These are phyloP conservation scores for Penicillium sp. DNA, from an alignment of 2,329 filamentous ascomycete species.

Conservation along the genomic window DNA sequence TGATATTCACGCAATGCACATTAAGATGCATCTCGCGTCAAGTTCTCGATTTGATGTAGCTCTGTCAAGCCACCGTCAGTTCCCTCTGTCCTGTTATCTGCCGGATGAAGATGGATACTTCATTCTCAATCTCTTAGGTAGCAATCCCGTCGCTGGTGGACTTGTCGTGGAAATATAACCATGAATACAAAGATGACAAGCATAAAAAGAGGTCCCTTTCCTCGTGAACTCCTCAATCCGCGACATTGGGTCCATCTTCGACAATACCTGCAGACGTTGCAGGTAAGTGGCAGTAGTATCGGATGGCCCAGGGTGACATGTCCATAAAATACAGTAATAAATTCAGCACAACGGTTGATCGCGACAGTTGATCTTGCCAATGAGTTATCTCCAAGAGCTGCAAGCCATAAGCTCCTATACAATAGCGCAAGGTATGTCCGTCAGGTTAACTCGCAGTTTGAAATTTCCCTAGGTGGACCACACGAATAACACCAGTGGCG, in stretches of 20 bases:
- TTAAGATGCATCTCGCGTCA: not conserved
- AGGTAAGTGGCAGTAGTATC: not conserved
- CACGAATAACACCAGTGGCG: not conserved
- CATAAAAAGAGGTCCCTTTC: not conserved
- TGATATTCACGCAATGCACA: not conserved
- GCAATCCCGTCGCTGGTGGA: not conserved
- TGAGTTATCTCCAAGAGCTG: not conserved
- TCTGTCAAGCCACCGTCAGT: not conserved
- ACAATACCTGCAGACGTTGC: not conserved
- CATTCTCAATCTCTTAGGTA: not conserved
- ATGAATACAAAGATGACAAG: not conserved
- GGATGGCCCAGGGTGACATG: not conserved
- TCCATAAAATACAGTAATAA: not conserved
- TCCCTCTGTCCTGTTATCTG: not conserved
- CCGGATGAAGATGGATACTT: not conserved
- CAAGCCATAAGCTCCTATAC: not conserved
- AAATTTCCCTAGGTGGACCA: not conserved
- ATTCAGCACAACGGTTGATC: not conserved
- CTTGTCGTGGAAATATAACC: not conserved
- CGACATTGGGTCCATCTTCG: not conserved
- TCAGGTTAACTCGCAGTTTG: not conserved
- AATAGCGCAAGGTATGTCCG: not conserved
- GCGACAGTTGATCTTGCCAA: not conserved
- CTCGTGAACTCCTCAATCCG: not conserved
- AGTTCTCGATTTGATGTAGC: not conserved